These are phyloP conservation scores for Kandelia obovata DNA, from an alignment of 345 rosid genomes.

Conservation along the genomic window DNA sequence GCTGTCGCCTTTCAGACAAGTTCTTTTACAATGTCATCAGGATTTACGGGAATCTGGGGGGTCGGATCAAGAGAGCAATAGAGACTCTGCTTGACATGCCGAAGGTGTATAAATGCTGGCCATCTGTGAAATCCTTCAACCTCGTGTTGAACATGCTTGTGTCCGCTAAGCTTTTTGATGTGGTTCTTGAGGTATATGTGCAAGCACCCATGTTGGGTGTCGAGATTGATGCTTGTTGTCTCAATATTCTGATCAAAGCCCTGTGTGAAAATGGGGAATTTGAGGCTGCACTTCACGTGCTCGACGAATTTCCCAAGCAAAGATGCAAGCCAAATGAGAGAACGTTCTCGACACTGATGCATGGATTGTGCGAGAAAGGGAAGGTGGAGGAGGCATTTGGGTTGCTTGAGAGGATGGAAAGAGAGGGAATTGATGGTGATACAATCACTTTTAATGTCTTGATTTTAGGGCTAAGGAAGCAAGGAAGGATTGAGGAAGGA, in stretches of 20 bases:
- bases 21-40: constrained; percentile 73
- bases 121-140: constrained; percentile 63
- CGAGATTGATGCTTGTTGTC: constrained; percentile 76
- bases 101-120: constrained; percentile 56
- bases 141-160: constrained; percentile 71
- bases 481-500: constrained; percentile 66
- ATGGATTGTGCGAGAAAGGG: constrained; percentile 58
- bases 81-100: constrained; percentile 69
- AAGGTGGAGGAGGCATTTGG: constrained; percentile 55
- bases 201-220: constrained; percentile 64
- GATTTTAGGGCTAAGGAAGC: constrained; percentile 80
- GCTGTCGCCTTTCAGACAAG: constrained; percentile 55
- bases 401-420: constrained; percentile 68
- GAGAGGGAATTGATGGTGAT: constrained; percentile 62
- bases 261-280: constrained; percentile 65
- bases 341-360: constrained; percentile 71
- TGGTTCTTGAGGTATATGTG: constrained; percentile 49
- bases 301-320: constrained; percentile 92
- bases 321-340: constrained; percentile 63
- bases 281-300: constrained; percentile 61
- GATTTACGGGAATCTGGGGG: constrained; percentile 60
- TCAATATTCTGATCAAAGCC: constrained; percentile 79
- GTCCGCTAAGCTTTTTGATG: constrained; percentile 56
- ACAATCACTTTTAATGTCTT: constrained; percentile 70
- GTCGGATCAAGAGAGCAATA: constrained; percentile 59